Percentiles rank a stretch among this genome's conserved stretches.
Conservation (phyloP, 139 green algal species). For the Axilococcus clingmanii region DNA sequence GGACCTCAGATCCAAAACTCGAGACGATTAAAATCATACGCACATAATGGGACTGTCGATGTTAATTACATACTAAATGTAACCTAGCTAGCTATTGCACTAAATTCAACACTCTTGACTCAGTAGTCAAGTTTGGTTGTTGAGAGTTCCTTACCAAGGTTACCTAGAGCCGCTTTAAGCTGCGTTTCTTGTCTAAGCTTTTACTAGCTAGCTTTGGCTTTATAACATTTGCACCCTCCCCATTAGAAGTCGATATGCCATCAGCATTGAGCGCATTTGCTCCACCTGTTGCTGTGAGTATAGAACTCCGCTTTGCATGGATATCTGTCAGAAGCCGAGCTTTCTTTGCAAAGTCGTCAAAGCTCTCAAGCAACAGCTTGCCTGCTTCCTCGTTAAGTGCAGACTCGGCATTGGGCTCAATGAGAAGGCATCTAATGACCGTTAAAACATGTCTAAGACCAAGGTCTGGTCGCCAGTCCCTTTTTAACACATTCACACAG, state of each 20-base stretch:
- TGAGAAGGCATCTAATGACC: conserved; percentile 91
- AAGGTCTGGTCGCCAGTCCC: conserved; percentile 80
- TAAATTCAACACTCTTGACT: no score
- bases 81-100: no score
- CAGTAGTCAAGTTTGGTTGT: no score
- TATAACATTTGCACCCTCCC: conserved; percentile 23
- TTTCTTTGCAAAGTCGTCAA: conserved; percentile 74
- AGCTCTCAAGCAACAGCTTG: conserved; percentile 84
- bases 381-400: conserved; percentile 97
- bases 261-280: conserved; percentile 63
- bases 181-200: conserved; percentile 73
- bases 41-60: no score
- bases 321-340: conserved; percentile 87
- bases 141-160: conserved; percentile 2
- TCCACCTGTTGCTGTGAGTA: conserved; percentile 56
- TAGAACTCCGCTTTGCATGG: conserved; percentile 49
- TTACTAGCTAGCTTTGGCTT: conserved; percentile 44
- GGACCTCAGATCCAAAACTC: conserved; percentile 32
- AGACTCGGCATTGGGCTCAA: conserved; percentile 92
- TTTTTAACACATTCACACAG: conserved; percentile 97
- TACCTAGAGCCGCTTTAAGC: conserved; percentile 69
- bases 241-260: neutral
- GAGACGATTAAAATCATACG: conserved; percentile 25
- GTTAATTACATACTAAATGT: no score
- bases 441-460: conserved; percentile 79